Evolutionary conservation across 208 protist species (phyloP).

Genomic region (Tritrichomonas musculus): DNA sequence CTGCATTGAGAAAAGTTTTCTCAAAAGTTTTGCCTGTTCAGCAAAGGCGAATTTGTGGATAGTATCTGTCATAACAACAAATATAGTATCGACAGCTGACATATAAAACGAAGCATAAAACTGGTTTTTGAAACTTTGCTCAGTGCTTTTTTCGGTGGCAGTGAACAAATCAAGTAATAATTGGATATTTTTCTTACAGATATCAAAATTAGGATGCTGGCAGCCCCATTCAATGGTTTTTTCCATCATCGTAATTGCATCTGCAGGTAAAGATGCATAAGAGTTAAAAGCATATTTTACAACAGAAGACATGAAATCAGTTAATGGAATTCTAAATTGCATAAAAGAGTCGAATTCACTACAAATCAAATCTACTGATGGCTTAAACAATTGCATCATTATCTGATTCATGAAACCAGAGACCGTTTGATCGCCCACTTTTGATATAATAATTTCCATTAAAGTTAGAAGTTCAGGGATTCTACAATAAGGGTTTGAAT

Average conservation of each 20-base stretch:
- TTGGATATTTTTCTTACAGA: not conserved
- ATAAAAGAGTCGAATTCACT: not conserved
- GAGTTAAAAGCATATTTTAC: not conserved
- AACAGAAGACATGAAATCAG: not conserved
- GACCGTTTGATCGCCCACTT: not conserved
- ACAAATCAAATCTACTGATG: not conserved
- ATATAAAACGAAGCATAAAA: not conserved
- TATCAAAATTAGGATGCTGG: not conserved
- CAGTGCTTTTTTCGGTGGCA: not conserved
- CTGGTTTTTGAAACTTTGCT: not conserved
- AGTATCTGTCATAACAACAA: constrained; percentile 15
- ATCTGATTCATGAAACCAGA: not conserved
- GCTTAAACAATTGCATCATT: not conserved
- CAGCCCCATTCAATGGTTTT: not conserved
- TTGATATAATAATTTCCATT: not conserved
- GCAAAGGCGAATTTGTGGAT: not conserved
- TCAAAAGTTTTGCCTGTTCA: not conserved
- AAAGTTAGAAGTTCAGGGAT: not conserved
- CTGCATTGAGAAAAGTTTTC: not conserved
- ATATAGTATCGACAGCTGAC: not conserved
- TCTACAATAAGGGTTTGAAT: not conserved
- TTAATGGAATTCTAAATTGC: not conserved
- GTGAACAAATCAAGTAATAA: not conserved
- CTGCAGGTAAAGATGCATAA: not conserved
- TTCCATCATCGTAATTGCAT: not conserved